Evolutionary conservation across 768 basidiomycete genomes (phyloP).

Genomic region (Tulasnella sp.): DNA sequence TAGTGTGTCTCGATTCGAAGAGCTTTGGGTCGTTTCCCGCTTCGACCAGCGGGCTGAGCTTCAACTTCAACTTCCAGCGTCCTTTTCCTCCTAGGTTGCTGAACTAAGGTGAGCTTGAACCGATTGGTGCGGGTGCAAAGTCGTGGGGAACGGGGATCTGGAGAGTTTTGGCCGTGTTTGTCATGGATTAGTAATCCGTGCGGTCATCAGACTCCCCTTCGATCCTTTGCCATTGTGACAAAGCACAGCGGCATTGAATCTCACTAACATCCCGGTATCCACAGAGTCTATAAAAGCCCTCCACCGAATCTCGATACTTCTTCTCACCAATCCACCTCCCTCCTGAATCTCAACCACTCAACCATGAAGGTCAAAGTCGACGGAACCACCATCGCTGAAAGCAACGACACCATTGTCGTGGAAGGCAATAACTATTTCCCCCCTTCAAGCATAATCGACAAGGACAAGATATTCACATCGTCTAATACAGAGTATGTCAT

Average conservation of each 20-base stretch:
- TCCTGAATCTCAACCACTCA: neutral
- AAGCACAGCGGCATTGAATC: neutral
- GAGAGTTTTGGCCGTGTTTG: constrained; percentile 21
- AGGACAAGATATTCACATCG: constrained; percentile 42
- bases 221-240: constrained; percentile 4
- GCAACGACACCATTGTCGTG: constrained; percentile 52
- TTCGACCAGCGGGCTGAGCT: constrained; percentile 12
- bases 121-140: neutral
- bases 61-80: constrained; percentile 20
- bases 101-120: constrained; percentile 10
- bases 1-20: neutral
- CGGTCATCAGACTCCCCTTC: neutral
- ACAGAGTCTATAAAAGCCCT: neutral
- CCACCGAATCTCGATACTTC: neutral
- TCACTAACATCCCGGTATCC: neutral
- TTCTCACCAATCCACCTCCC: neutral
- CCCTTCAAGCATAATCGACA: constrained; percentile 47
- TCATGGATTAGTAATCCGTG: constrained; percentile 10
- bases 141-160: constrained; percentile 22
- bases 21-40: constrained; percentile 19
- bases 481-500: constrained; percentile 54
- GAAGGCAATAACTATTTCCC: constrained; percentile 77
- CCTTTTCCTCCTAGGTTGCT: neutral
- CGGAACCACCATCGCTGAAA: constrained; percentile 56
- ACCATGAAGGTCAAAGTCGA: constrained; percentile 51